Percentiles rank a stretch among this genome's conserved stretches.
These are phyloP conservation scores for Candida broadrunensis DNA, from an alignment of 805 yeast genomes.

Conservation along the genomic window DNA sequence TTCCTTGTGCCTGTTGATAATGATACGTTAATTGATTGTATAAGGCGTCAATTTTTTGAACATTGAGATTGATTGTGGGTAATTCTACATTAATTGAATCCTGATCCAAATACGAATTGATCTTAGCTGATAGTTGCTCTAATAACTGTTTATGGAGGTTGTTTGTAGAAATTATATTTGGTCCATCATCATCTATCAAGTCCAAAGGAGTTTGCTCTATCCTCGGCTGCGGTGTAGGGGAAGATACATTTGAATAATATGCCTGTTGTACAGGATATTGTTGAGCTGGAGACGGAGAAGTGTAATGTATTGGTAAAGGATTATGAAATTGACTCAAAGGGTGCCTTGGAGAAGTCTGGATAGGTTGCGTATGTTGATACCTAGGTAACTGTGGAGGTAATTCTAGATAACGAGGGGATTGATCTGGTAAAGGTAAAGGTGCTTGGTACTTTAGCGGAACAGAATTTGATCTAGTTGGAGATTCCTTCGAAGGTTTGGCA, in stretches of 20 bases:
- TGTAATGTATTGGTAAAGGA: too few species aligned
- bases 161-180: too few species aligned
- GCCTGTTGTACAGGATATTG: not conserved
- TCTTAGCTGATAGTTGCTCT: constrained; percentile 12
- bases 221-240: constrained; percentile 1
- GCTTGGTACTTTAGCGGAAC: constrained; percentile 27
- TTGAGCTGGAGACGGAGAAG: not conserved
- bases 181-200: constrained; percentile 17
- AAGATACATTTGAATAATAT: not conserved
- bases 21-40: constrained; percentile 33
- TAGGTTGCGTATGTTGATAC: not conserved
- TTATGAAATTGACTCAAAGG: too few species aligned
- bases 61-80: constrained; percentile 11
- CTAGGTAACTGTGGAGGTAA: not conserved
- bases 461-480: not conserved
- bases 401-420: not conserved
- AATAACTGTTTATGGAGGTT: constrained; percentile 6
- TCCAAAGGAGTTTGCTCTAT: constrained; percentile 6
- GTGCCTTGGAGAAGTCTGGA: not conserved
- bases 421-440: constrained; percentile 27
- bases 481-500: constrained; percentile 10
- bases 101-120: constrained; percentile 13
- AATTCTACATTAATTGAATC: constrained; percentile 11
- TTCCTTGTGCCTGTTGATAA: constrained; percentile 33
- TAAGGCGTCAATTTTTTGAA: constrained; percentile 22